phyloP scores from a whole-genome alignment of 768 basidiomycete genomes.

The Cyclocybe cylindracea region DNA sequence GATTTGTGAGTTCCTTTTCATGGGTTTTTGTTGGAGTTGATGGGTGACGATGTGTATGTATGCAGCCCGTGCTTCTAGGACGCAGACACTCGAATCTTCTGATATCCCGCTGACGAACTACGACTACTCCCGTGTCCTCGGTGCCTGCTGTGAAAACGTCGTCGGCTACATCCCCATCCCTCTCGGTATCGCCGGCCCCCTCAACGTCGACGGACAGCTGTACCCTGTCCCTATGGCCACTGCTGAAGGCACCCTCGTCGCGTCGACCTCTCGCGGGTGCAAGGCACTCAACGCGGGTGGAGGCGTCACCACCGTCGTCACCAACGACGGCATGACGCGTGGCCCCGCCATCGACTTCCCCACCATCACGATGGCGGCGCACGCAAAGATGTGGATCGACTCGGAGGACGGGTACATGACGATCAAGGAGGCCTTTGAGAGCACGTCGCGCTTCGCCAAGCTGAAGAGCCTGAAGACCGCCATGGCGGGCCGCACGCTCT shows the following conservation, averaged over 20 bases:
- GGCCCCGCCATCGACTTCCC: slow-evolving; percentile 99
- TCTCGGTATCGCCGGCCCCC: slow-evolving; percentile 94
- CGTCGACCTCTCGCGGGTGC: slow-evolving; percentile 95
- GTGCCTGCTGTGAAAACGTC: slow-evolving; percentile 99
- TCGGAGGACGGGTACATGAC: slow-evolving; percentile 73
- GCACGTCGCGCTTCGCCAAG: slow-evolving; percentile 90
- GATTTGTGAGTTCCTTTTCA: slow-evolving; percentile 68
- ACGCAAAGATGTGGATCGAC: slow-evolving; percentile 87
- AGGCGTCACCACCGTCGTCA: slow-evolving; percentile 92
- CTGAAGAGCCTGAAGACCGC: slow-evolving; percentile 85
- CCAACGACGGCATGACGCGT: slow-evolving; percentile 94
- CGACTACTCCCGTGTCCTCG: slow-evolving; percentile 92
- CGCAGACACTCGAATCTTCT: slow-evolving; percentile 81
- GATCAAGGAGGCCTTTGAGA: slow-evolving; percentile 87
- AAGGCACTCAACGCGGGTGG: slow-evolving; percentile 97
- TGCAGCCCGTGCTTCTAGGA: slow-evolving; percentile 80
- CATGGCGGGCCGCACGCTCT: slow-evolving; percentile 91
- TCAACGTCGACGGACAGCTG: slow-evolving; percentile 82
- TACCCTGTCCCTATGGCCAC: slow-evolving; percentile 99
- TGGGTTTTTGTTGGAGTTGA: too few species aligned
- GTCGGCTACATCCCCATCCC: slow-evolving; percentile 96
- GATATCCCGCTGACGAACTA: slow-evolving; percentile 83
- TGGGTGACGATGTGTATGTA: too few species aligned
- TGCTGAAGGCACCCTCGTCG: slow-evolving; percentile 98
- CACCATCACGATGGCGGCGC: slow-evolving; percentile 71